Evolutionary conservation across 192 early-diverging fungal species (phyloP).

Genomic region (Nowakowskiella sp.): DNA sequence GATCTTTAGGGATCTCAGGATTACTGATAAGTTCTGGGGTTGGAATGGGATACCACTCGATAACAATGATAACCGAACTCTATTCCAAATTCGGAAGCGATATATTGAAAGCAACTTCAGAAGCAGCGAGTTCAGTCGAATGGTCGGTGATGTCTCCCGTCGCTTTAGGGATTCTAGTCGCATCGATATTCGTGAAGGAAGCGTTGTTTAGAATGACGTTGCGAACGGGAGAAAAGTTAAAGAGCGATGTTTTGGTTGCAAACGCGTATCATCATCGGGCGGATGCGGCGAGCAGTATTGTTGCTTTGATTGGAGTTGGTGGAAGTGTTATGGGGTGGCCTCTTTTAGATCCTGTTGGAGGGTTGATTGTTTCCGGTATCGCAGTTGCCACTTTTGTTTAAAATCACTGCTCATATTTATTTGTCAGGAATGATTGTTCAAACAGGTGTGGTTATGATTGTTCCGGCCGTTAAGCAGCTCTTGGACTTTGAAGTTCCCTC

Average conservation of each 20-base stretch:
- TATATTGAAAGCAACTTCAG: no score
- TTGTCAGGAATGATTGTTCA: conserved; percentile 47
- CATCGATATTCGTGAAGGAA: conserved; percentile 68
- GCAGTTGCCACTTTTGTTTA: neutral
- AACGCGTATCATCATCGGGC: conserved; percentile 86
- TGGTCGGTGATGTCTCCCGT: conserved; percentile 41
- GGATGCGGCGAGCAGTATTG: conserved; percentile 63
- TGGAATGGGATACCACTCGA: conserved; percentile 5
- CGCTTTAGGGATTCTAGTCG: conserved; percentile 64
- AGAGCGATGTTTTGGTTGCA: conserved; percentile 66
- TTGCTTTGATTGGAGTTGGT: conserved; percentile 64
- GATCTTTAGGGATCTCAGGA: conserved; percentile 19
- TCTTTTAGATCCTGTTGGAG: conserved; percentile 68
- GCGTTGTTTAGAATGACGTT: conserved; percentile 63
- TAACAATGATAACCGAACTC: conserved; percentile 7
- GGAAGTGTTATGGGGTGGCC: conserved; percentile 64
- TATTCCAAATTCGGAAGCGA: conserved; percentile 6
- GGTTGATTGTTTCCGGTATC: conserved; percentile 58
- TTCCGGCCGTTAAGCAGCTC: conserved; percentile 44
- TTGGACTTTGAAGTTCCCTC: conserved; percentile 36
- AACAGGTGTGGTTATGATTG: conserved; percentile 46
- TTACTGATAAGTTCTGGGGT: conserved; percentile 61
- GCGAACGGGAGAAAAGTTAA: conserved; percentile 50
- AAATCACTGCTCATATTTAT: neutral
- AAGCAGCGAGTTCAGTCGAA: conserved; percentile 10